A percentile compares a stretch with the other conserved stretches of the same genome.
Evolutionary conservation across 177 flowering plant genomes (phyloP).

Genomic region (Vitis hybrid): DNA sequence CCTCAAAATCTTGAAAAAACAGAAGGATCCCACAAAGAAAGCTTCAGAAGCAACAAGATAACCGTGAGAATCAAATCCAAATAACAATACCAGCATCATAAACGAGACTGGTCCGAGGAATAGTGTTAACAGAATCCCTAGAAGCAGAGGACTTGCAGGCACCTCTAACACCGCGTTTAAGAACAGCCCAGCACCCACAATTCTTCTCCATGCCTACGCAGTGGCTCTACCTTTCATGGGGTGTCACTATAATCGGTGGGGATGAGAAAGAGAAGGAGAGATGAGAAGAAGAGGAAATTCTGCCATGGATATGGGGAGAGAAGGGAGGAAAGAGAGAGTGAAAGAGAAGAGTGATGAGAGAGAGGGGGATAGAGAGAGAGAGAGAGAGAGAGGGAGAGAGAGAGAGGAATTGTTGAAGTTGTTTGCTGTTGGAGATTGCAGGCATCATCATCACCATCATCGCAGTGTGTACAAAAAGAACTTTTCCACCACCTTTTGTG

Average conservation of each 20-base stretch:
- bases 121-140: constrained; percentile 49
- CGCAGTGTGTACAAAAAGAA: constrained; percentile 61
- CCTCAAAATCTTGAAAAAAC: neutral
- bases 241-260: constrained; percentile 11
- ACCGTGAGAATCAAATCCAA: neutral
- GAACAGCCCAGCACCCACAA: constrained; percentile 83
- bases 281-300: constrained; percentile 5
- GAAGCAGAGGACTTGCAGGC: constrained; percentile 61
- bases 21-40: neutral
- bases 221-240: constrained; percentile 28
- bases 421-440: constrained; percentile 42
- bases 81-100: constrained; percentile 69
- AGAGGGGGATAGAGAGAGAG: constrained; percentile 12
- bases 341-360: neutral
- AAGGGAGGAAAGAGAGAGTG: constrained; percentile 2
- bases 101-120: constrained; percentile 82
- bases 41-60: neutral
- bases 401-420: constrained; percentile 3
- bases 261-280: constrained; percentile 8
- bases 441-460: constrained; percentile 58
- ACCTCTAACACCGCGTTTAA: constrained; percentile 51
- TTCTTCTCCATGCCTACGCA: constrained; percentile 40
- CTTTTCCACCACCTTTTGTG: constrained; percentile 57
- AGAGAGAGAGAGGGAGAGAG: constrained; percentile 13
- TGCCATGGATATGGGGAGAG: constrained; percentile 15